phyloP scores from a whole-genome alignment of 768 basidiomycete genomes.

The Fibroporia radiculosa region DNA sequence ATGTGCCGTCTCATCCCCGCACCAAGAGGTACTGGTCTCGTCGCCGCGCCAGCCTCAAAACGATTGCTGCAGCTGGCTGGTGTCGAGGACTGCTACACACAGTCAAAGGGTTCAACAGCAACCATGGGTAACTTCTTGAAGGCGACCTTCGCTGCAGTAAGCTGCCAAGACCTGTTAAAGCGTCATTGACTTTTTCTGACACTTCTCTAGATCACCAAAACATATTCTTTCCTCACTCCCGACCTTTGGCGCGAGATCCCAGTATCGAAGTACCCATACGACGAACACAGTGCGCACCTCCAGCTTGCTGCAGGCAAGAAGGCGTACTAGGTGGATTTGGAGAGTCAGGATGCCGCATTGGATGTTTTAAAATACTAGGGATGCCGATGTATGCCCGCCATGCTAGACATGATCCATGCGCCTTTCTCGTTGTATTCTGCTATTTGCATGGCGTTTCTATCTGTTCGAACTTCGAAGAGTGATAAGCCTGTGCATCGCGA shows the following conservation, averaged over 20 bases:
- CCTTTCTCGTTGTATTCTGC: neutral
- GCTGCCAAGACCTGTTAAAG: conserved; percentile 22
- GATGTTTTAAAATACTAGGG: conserved; percentile 4
- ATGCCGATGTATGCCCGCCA: neutral
- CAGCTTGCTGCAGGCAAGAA: conserved; percentile 79
- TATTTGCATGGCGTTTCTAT: too few relatives aligned
- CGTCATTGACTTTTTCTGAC: neutral
- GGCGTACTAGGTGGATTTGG: conserved; percentile 36
- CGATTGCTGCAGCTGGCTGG: conserved; percentile 96
- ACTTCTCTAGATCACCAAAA: conserved; percentile 78
- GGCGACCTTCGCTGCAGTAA: conserved; percentile 86
- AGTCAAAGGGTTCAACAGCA: conserved; percentile 95
- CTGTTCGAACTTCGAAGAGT: too few relatives aligned
- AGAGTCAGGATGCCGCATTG: neutral
- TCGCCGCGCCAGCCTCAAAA: conserved; percentile 97
- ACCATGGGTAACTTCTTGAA: conserved; percentile 99
- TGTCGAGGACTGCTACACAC: conserved; percentile 96
- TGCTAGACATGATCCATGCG: neutral
- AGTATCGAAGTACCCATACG: conserved; percentile 82
- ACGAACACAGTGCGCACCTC: conserved; percentile 91
- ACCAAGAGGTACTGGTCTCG: conserved; percentile 97
- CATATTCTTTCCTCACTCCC: conserved; percentile 96
- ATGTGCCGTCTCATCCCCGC: conserved; percentile 99
- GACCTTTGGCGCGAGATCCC: conserved; percentile 97
- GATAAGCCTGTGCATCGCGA: too few relatives aligned